phyloP scores from a whole-genome alignment of 768 basidiomycete genomes.

The Austroboletus festivus region DNA sequence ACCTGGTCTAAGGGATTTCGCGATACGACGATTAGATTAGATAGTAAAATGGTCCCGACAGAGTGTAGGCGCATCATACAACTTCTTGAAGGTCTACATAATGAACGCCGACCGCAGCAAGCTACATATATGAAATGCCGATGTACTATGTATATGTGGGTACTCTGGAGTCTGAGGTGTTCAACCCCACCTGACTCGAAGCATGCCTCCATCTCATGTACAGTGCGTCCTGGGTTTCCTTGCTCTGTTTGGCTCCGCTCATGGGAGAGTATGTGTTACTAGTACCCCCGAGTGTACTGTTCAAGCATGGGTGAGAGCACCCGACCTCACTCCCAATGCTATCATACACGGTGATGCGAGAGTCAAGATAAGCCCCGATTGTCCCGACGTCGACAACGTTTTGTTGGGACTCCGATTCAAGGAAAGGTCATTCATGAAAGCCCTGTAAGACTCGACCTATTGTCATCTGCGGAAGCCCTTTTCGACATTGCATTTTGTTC shows the following conservation, averaged over 20 bases:
- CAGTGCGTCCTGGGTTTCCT: slow-evolving; percentile 3
- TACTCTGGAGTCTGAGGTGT: no score
- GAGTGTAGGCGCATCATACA: no score
- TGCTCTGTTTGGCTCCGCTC: not conserved
- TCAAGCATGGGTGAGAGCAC: slow-evolving; percentile 18
- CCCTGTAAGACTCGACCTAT: slow-evolving; percentile 4
- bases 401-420: slow-evolving; percentile 15
- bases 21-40: no score
- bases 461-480: not conserved
- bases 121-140: no score
- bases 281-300: slow-evolving; percentile 1
- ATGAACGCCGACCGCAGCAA: no score
- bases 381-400: slow-evolving; percentile 5
- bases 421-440: slow-evolving; percentile 20
- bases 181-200: not conserved
- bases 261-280: not conserved
- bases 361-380: slow-evolving; percentile 14
- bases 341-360: slow-evolving; percentile 13
- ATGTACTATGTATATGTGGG: not conserved
- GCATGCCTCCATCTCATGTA: not conserved
- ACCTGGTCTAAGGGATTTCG: no score
- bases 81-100: no score
- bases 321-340: slow-evolving; percentile 13
- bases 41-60: no score
- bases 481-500: not conserved